Conservation (phyloP, 805 yeast species). For the Priceomyces haplophilus region DNA sequence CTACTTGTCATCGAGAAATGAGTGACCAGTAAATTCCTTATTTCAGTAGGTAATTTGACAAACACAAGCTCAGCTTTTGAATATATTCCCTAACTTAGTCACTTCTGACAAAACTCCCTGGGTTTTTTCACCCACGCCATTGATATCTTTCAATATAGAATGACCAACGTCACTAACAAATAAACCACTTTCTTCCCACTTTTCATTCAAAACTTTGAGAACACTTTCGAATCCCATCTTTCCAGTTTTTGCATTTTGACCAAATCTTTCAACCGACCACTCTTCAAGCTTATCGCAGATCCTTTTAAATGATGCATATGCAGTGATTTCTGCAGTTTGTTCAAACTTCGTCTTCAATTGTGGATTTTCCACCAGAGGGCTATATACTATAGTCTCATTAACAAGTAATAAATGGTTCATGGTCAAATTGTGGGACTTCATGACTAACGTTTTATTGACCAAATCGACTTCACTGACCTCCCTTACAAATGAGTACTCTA, state of each 20-base stretch:
- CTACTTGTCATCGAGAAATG: no score
- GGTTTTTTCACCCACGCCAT: constrained; percentile 20
- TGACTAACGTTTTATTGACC: constrained; percentile 54
- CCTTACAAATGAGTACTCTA: constrained; percentile 73
- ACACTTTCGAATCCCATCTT: constrained; percentile 83
- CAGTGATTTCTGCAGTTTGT: constrained; percentile 87
- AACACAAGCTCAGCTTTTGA: constrained; percentile 7
- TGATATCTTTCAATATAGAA: constrained; percentile 25
- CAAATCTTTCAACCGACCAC: constrained; percentile 86
- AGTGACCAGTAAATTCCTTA: no score
- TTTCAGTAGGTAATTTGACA: background rate
- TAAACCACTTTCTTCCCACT: constrained; percentile 40
- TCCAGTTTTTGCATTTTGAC: constrained; percentile 83
- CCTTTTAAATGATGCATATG: constrained; percentile 67
- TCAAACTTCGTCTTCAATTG: constrained; percentile 54
- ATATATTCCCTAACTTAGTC: constrained; percentile 12
- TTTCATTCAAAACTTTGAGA: constrained; percentile 47
- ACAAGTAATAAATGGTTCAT: constrained; percentile 74
- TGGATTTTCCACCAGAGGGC: constrained; percentile 61
- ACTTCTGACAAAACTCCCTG: constrained; percentile 13
- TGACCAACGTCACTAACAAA: constrained; percentile 31
- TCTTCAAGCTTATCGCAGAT: constrained; percentile 84
- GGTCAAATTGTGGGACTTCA: constrained; percentile 87
- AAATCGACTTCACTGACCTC: constrained; percentile 87
- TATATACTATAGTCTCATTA: constrained; percentile 80